Conservation (phyloP, 208 protist genomes). For the Leishmania turanica region DNA sequence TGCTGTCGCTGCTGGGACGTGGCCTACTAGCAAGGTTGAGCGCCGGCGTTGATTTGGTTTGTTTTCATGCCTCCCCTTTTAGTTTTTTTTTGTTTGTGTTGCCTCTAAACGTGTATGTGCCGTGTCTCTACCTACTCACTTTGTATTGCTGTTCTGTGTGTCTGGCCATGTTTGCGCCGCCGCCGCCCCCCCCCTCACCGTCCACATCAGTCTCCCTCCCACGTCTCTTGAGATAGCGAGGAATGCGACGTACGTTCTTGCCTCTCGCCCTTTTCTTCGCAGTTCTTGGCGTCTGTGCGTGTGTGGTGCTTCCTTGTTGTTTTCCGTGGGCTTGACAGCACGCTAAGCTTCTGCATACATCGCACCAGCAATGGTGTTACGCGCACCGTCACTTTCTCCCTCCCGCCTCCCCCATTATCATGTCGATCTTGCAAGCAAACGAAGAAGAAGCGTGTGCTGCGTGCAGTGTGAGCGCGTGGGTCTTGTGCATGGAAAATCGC, state of each 20-base stretch:
- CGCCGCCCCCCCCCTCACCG: too few relatives aligned
- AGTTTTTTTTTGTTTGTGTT: not conserved
- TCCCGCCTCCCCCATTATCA: too few relatives aligned
- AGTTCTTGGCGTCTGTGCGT: not conserved
- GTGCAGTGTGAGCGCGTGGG: not conserved
- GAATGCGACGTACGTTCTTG: not conserved
- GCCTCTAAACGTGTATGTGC: not conserved
- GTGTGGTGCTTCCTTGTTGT: not conserved
- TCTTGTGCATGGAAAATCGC: not conserved
- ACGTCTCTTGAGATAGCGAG: not conserved
- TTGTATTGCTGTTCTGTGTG: not conserved
- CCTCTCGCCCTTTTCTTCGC: not conserved
- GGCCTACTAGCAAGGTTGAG: not conserved
- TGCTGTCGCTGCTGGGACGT: not conserved
- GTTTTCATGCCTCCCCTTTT: not conserved
- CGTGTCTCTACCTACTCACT: not conserved
- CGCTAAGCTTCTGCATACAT: not conserved
- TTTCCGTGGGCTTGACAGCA: too few relatives aligned
- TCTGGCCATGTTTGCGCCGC: not conserved
- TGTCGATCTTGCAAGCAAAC: not conserved
- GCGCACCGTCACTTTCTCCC: not conserved
- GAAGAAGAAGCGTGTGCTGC: not conserved
- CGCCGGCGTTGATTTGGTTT: not conserved
- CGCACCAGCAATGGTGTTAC: not conserved
- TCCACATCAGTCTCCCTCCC: not conserved